Evolutionary conservation across 202 grass and related monocot genomes (phyloP).

Genomic region (Saccharum hybrid): DNA sequence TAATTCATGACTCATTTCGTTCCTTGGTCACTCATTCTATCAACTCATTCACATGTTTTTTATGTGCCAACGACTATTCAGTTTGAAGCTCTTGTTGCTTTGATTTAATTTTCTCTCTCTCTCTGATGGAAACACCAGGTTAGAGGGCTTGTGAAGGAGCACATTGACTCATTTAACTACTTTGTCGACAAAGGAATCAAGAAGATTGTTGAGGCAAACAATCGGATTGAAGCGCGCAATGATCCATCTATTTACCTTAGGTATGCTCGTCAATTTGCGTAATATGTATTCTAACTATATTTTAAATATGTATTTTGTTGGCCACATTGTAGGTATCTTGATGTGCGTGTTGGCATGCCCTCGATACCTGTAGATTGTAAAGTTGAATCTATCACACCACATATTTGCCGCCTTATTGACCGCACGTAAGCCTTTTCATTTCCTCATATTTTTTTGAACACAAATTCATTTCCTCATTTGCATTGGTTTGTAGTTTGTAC

Average conservation of each 20-base stretch:
- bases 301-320: not conserved
- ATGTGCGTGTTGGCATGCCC: too few species aligned
- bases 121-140: slow-evolving; percentile 49
- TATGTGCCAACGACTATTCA: not conserved
- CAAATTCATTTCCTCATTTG: too few species aligned
- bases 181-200: slow-evolving; percentile 74
- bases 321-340: too few species aligned
- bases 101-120: not conserved
- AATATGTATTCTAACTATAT: not conserved
- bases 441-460: not conserved
- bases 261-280: slow-evolving; percentile 30
- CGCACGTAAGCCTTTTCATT: slow-evolving; percentile 60
- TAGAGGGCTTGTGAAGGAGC: slow-evolving; percentile 80
- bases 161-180: slow-evolving; percentile 81
- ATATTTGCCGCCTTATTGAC: slow-evolving; percentile 88
- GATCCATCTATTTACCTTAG: slow-evolving; percentile 64
- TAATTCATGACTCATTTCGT: not conserved
- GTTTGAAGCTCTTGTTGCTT: not conserved
- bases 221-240: slow-evolving; percentile 48
- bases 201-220: slow-evolving; percentile 74
- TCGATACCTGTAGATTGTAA: too few species aligned
- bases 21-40: too few species aligned
- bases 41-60: not conserved
- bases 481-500: too few species aligned
- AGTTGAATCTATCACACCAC: slow-evolving; percentile 45